Percentiles rank a stretch among this genome's conserved stretches.
These are phyloP conservation scores for Besnoitia besnoiti DNA, from an alignment of 169 alveolate genomes.

Conservation along the genomic window DNA sequence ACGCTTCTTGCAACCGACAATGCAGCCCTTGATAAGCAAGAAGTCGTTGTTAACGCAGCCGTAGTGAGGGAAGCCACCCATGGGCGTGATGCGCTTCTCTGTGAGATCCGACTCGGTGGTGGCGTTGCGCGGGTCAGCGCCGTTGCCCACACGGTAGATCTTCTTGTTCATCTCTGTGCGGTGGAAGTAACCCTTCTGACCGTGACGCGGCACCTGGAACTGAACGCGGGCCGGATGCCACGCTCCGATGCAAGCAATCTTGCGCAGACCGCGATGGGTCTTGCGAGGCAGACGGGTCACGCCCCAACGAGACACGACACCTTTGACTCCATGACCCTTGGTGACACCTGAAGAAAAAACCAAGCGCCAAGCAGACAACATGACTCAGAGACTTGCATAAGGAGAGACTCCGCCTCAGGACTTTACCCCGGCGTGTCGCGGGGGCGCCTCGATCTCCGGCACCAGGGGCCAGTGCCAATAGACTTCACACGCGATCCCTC, in stretches of 20 bases:
- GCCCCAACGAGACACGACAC: constrained; percentile 99
- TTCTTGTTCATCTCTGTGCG: constrained; percentile 99
- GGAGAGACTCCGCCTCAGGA: no score
- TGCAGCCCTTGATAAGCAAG: constrained; percentile 98
- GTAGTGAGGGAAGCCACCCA: constrained; percentile 99
- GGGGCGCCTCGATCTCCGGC: neutral
- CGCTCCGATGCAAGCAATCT: constrained; percentile 99
- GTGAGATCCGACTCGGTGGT: constrained; percentile 98
- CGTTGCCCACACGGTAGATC: constrained; percentile 97
- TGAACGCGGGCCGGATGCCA: constrained; percentile 99
- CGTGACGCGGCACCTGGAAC: constrained; percentile 99
- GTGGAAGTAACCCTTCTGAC: constrained; percentile 99
- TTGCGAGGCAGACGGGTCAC: constrained; percentile 98
- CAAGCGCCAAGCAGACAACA: neutral
- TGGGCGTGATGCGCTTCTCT: constrained; percentile 98
- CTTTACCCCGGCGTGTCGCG: no score
- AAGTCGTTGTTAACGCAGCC: constrained; percentile 98
- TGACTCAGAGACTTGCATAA: no score
- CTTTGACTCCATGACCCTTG: constrained; percentile 99
- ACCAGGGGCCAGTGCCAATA: no score
- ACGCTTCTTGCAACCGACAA: constrained; percentile 98
- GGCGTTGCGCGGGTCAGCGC: constrained; percentile 91
- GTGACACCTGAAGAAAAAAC: constrained; percentile 87
- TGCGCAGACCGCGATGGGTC: constrained; percentile 99
- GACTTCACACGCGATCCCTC: no score